Conservation (phyloP, 2,329 filamentous ascomycete genomes). For the Exophiala bonariae region DNA sequence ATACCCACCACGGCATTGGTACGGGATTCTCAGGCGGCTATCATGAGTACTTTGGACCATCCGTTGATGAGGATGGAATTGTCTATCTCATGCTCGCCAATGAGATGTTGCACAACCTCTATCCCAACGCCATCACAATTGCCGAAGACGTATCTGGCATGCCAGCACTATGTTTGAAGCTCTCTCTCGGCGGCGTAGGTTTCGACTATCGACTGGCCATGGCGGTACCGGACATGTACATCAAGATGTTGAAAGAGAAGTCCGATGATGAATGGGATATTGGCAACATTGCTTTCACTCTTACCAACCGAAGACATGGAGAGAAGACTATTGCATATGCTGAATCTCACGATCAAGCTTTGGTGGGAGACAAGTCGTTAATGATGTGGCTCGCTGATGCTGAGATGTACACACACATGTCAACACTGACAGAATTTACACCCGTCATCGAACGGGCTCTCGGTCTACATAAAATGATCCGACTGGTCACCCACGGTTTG, state of each 20-base stretch:
- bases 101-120: constrained; percentile 88
- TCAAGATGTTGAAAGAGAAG: constrained; percentile 95
- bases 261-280: constrained; percentile 92
- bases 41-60: constrained; percentile 91
- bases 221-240: constrained; percentile 98
- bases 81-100: constrained; percentile 97
- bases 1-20: constrained; percentile 92
- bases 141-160: constrained; percentile 98
- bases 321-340: constrained; percentile 99
- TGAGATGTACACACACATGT: constrained; percentile 98
- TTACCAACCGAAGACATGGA: constrained; percentile 89
- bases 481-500: constrained; percentile 83
- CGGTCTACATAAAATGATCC: constrained; percentile 95
- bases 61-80: constrained; percentile 89
- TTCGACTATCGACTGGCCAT: constrained; percentile 98
- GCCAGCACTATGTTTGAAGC: constrained; percentile 88
- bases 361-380: constrained; percentile 94
- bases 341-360: constrained; percentile 94
- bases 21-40: constrained; percentile 98
- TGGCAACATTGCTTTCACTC: constrained; percentile 75
- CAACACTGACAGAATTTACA: constrained; percentile 76
- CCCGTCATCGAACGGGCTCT: constrained; percentile 87
- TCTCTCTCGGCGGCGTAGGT: constrained; percentile 85
- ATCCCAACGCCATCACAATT: constrained; percentile 84
- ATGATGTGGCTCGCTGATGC: constrained; percentile 99